phyloP scores from a whole-genome alignment of 805 yeast genomes.

The Torulaspora indica region DNA sequence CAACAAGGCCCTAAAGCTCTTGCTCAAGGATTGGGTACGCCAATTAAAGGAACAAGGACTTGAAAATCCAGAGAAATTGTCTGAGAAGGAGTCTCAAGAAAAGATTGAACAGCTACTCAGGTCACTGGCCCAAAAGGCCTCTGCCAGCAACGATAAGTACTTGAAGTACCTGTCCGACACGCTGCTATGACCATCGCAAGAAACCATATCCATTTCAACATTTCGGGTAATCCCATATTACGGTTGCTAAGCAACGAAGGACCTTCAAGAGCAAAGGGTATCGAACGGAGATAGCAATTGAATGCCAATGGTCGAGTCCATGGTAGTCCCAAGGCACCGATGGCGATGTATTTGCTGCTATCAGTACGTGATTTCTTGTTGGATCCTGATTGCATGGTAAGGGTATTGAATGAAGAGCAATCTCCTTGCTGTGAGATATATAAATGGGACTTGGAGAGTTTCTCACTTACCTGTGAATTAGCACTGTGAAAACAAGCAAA shows the following conservation, averaged over 20 bases:
- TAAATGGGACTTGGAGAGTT: not conserved
- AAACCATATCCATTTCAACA: not conserved
- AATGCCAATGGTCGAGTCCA: not conserved
- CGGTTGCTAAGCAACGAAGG: not conserved
- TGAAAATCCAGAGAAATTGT: slow-evolving; percentile 21
- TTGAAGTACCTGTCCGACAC: slow-evolving; percentile 22
- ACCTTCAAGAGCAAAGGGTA: not conserved
- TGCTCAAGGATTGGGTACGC: slow-evolving; percentile 52
- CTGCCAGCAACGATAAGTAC: slow-evolving; percentile 15
- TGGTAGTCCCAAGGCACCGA: too few relatives aligned
- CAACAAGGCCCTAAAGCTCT: slow-evolving; percentile 42
- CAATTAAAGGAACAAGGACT: slow-evolving; percentile 37
- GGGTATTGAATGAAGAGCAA: not conserved
- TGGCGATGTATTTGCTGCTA: too few relatives aligned
- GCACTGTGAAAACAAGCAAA: too few relatives aligned
- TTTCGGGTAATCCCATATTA: not conserved
- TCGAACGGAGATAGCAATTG: not conserved
- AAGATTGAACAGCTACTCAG: slow-evolving; percentile 25
- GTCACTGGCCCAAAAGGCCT: slow-evolving; percentile 15
- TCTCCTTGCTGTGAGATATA: not conserved
- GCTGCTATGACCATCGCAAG: slow-evolving; percentile 12
- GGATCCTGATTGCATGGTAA: too few relatives aligned
- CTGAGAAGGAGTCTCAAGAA: slow-evolving; percentile 36
- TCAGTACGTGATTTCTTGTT: too few relatives aligned
- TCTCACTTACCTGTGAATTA: too few relatives aligned